Base-by-base conservation (phyloP, 495 filamentous ascomycete genomes). In the Tuber microsphaerosporum region DNA sequence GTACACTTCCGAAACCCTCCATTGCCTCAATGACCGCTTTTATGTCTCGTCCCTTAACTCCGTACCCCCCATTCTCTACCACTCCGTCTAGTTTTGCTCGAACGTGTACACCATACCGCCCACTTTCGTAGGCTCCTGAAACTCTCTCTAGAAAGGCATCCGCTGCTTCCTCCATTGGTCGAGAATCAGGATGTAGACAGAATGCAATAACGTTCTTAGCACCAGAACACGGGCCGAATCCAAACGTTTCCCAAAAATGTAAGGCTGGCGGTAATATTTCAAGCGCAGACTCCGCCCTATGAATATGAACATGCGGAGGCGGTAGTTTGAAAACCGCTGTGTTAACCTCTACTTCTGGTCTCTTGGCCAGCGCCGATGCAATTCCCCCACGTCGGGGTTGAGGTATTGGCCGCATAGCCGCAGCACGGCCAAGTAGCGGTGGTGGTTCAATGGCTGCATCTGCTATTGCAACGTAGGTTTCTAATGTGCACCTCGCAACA, bases 161-260 rank as follows among this genome's bases (percentile, higher is more conserved):
- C 37, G 91, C 88, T 72, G 88, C 89, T 34, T 89, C 87, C 73
- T 83, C 81, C 69, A 91, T 84, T 14, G 88, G 88, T 34, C 89
- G 87, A 43, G 86, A 84, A 48, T 86, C 83, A 12, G 94, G 93
- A 81, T 91, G 91, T n/a, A 97, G 86, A 79, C 93, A 96, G 79
- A 93, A 89, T 19, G 90, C 89, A 16, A 88, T 88, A 43, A 97
- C 86, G 80, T 97, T 89, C 84, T 97, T 99, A 2, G 86, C 77
- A 1, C 93, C 93, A 82, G 89, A 88, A 45, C 89, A 88, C 31
- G 96, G 95, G 31, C 89, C 90, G 39, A 99, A 87, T 8, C 92
- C 91, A 75, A 98, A 87, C 37, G 91, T 91, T 78, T 98, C 94
- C 96, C 96, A 98, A 80, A 98, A 99, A 0, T 87, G 82, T 14